These are phyloP conservation scores for Cetraspora pellucida DNA, from an alignment of 192 early-diverging fungal genomes.

Conservation along the genomic window DNA sequence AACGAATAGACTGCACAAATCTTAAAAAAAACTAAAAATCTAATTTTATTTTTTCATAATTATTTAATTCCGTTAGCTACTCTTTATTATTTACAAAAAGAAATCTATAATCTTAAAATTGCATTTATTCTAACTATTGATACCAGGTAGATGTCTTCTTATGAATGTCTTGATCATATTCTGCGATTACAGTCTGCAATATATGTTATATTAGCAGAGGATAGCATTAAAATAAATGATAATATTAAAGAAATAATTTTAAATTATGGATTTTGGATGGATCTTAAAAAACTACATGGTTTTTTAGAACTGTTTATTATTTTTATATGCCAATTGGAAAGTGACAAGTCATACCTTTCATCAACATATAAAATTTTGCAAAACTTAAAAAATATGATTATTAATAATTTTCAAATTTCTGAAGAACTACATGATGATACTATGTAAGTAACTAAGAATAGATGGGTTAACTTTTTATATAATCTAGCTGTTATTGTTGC, in stretches of 20 bases:
- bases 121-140: not conserved
- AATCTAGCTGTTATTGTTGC: slow-evolving; percentile 1
- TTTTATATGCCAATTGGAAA: not conserved
- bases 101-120: not conserved
- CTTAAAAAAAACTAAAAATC: not conserved
- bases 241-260: not conserved
- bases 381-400: not conserved
- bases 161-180: not conserved
- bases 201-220: not conserved
- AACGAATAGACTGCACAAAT: not conserved
- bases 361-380: not conserved
- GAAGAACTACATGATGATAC: not conserved
- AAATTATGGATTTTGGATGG: not conserved
- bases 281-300: not conserved
- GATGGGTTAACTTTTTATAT: slow-evolving; percentile 8
- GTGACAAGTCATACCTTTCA: not conserved
- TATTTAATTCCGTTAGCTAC: not conserved
- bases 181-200: not conserved
- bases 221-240: not conserved
- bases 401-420: not conserved
- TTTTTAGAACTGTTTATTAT: not conserved
- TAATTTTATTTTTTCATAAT: not conserved
- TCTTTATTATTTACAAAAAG: not conserved
- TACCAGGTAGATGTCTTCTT: not conserved
- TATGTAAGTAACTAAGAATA: not conserved